Conservation (phyloP, 2,329 filamentous ascomycete genomes). For the Penicillium griseofulvum region DNA sequence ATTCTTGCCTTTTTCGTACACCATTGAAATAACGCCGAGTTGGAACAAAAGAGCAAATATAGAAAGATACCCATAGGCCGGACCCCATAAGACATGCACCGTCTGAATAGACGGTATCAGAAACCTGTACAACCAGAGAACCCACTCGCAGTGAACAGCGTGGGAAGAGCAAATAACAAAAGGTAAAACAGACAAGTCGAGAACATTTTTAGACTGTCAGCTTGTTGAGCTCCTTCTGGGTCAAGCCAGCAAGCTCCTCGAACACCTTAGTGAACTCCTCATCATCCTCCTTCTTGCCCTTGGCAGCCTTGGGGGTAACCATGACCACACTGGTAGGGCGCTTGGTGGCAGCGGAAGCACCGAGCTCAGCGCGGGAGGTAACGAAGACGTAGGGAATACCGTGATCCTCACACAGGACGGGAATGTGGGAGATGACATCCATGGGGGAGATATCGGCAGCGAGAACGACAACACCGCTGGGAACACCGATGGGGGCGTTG, state of each 20-base stretch:
- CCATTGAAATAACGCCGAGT: constrained; percentile 40
- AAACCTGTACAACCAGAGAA: constrained; percentile 40
- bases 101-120: constrained; percentile 36
- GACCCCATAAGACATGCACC: constrained; percentile 40
- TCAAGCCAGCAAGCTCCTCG: constrained; percentile 58
- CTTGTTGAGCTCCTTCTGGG: constrained; percentile 57
- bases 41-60: constrained; percentile 35
- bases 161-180: constrained; percentile 21
- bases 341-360: constrained; percentile 91
- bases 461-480: constrained; percentile 78
- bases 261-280: constrained; percentile 55
- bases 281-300: constrained; percentile 51
- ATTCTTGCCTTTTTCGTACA: constrained; percentile 42
- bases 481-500: constrained; percentile 59
- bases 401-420: constrained; percentile 97
- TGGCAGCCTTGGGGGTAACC: constrained; percentile 57
- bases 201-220: constrained; percentile 50
- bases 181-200: constrained; percentile 20
- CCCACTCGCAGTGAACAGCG: constrained; percentile 28
- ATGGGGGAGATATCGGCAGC: constrained; percentile 97
- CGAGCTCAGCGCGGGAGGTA: constrained; percentile 85
- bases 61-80: constrained; percentile 38
- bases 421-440: constrained; percentile 98
- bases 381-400: constrained; percentile 97
- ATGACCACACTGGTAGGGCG: constrained; percentile 95